phyloP scores from a whole-genome alignment of 2,329 filamentous ascomycete genomes.

The Zasmidium citrigriseum region DNA sequence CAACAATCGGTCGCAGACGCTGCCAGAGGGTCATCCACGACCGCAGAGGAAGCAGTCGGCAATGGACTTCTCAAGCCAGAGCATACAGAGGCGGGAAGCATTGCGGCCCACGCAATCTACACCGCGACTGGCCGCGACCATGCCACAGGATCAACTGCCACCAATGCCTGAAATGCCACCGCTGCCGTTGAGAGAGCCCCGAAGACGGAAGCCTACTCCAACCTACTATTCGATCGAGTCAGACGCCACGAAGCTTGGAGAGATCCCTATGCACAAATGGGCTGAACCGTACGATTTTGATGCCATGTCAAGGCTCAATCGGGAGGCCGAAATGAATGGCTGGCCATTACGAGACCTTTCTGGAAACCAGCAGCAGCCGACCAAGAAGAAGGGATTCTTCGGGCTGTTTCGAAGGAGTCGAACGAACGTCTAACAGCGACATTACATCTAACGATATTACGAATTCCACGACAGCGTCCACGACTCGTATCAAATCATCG shows the following conservation, averaged over 20 bases:
- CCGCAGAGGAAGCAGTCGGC: constrained; percentile 16
- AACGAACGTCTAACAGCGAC: background rate
- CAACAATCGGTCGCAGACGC: constrained; percentile 5
- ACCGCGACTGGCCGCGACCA: constrained; percentile 8
- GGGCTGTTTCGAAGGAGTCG: constrained; percentile 21
- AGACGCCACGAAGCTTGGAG: constrained; percentile 50
- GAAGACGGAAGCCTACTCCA: constrained; percentile 38
- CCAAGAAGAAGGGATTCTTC: constrained; percentile 24
- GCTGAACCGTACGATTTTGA: constrained; percentile 44
- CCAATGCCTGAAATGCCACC: constrained; percentile 7
- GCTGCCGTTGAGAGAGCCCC: constrained; percentile 21
- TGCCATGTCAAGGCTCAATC: constrained; percentile 43
- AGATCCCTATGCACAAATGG: constrained; percentile 50
- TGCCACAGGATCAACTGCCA: constrained; percentile 3
- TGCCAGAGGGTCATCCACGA: constrained; percentile 2
- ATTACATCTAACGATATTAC: background rate
- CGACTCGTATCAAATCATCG: background rate
- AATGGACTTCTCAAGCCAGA: background rate
- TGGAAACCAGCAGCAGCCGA: background rate
- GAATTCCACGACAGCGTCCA: background rate
- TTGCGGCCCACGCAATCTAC: constrained; percentile 16
- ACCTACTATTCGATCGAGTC: constrained; percentile 47
- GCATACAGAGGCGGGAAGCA: constrained; percentile 1
- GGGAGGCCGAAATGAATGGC: constrained; percentile 37
- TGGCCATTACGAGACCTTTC: constrained; percentile 24